Conservation (phyloP, 2,329 filamentous ascomycete genomes). For the Zasmidium angulare region DNA sequence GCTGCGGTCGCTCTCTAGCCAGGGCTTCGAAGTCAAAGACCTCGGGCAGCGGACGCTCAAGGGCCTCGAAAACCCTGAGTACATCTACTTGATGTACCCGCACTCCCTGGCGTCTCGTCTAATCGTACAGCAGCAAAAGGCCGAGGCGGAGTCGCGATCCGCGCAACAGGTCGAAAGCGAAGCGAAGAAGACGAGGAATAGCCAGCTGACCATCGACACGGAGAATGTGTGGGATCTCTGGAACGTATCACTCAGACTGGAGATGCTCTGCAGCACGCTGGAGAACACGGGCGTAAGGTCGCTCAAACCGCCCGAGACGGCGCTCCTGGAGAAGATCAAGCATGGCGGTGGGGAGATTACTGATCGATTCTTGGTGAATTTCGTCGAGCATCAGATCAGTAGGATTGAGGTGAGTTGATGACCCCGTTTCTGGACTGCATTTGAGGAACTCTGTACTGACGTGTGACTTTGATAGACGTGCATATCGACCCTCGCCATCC, state of each 20-base stretch:
- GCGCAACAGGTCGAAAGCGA: constrained; percentile 40
- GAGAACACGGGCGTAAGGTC: constrained; percentile 65
- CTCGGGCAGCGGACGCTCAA: constrained; percentile 94
- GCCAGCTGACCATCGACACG: constrained; percentile 74
- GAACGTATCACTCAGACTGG: constrained; percentile 82
- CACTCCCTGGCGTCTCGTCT: constrained; percentile 81
- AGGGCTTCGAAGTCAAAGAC: constrained; percentile 96
- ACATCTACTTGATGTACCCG: constrained; percentile 93
- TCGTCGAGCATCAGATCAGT: constrained; percentile 92
- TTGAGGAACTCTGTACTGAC: too few species aligned
- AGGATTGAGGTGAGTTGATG: constrained; percentile 87
- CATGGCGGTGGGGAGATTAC: constrained; percentile 78
- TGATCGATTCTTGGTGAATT: constrained; percentile 81
- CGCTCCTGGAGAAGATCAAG: constrained; percentile 73
- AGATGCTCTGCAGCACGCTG: constrained; percentile 89
- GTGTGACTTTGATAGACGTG: too few species aligned
- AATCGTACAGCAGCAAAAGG: constrained; percentile 62
- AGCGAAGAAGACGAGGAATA: constrained; percentile 57
- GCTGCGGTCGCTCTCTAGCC: constrained; percentile 78
- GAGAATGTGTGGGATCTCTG: constrained; percentile 86
- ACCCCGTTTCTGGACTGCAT: constrained; percentile 25
- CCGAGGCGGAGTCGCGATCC: constrained; percentile 41
- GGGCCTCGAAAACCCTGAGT: constrained; percentile 94
- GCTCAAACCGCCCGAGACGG: constrained; percentile 77
- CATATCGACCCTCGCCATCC: constrained; percentile 73